Base-by-base conservation (phyloP, 1,139 yeast genomes). In the Hemisphaericaspora subhashii region DNA sequence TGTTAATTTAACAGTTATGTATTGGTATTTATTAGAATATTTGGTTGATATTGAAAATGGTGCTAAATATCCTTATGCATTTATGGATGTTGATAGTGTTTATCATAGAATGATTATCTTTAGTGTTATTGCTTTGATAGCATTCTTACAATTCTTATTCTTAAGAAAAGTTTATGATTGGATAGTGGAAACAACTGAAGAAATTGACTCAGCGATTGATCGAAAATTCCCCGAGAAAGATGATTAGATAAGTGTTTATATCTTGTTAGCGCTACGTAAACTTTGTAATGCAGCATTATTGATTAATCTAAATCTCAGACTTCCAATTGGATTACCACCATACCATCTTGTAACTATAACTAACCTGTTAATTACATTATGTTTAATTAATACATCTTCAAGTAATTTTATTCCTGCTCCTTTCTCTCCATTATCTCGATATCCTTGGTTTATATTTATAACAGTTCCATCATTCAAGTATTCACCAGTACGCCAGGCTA, bases 301-400 rank as follows among this genome's bases (percentile, higher is more conserved):
- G 5, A 84, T 83, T 50, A 79, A 81, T 42, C 85, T 64, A 50
- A 83, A 84, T 40, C 92, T 59, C 28, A 77, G 69, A 4, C 84
- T 68, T 0, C 92, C 90, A 31, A 83, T 50, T 1, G 83, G 83
- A 0, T 68, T 69, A 0, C 90, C 89, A 2, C 86, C 87, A 53
- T 81, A 82, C 90, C 90, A 83, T 42, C 92, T 54, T 0, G 84
- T 77, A 1, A 81, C 89, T 12, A 83, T 76, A 0, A 83, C 72
- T 14, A 83, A 50, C 1, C 79, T 71, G 51, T 82, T 80, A 9
- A 66, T 58, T n/a, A 78, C 40, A 29, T 72, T 60, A 13, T 72
- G 55, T 24, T 76, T 58, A 25, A 73, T 76, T 21, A 84, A 46
- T 3, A 79, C 57, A 9, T 77, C 74, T 38, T 66, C 64, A 22